These are phyloP conservation scores for Xanthoconium separans DNA, from an alignment of 1,284 basidiomycete genomes.

Conservation along the genomic window DNA sequence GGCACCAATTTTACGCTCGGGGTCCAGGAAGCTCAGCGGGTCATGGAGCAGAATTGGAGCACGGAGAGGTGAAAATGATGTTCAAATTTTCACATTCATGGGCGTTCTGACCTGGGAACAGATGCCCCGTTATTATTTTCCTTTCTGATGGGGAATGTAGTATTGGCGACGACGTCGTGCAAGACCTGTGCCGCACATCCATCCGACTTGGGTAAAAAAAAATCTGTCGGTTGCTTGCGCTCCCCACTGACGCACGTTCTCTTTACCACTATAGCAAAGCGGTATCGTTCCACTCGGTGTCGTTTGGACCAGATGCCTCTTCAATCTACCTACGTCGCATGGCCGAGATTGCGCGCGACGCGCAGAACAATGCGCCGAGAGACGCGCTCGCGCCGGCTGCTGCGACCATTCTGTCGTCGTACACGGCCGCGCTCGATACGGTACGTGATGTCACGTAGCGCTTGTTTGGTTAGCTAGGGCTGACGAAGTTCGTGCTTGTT, in stretches of 20 bases:
- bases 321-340: constrained; percentile 45
- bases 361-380: constrained; percentile 46
- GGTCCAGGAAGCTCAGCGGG: constrained; percentile 34
- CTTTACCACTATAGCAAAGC: constrained; percentile 41
- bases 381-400: constrained; percentile 42
- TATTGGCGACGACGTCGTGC: constrained; percentile 41
- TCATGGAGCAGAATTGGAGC: constrained; percentile 54
- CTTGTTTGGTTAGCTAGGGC: not conserved
- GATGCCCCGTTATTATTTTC: constrained; percentile 62
- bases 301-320: constrained; percentile 45
- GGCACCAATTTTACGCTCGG: constrained; percentile 53
- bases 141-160: constrained; percentile 58
- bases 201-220: constrained; percentile 47
- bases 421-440: constrained; percentile 52
- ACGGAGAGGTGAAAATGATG: constrained; percentile 45
- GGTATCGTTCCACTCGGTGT: constrained; percentile 59
- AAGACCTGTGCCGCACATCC: constrained; percentile 46
- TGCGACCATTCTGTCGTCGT: constrained; percentile 46
- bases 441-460: constrained; percentile 32
- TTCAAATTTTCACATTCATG: not conserved
- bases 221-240: not conserved
- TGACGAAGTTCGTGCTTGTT: not conserved
- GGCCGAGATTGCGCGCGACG: constrained; percentile 51
- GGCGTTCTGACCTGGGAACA: constrained; percentile 18
- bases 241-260: not conserved